These are phyloP conservation scores for Ambispora gerdemannii DNA, from an alignment of 192 early-diverging fungal genomes.

Conservation along the genomic window DNA sequence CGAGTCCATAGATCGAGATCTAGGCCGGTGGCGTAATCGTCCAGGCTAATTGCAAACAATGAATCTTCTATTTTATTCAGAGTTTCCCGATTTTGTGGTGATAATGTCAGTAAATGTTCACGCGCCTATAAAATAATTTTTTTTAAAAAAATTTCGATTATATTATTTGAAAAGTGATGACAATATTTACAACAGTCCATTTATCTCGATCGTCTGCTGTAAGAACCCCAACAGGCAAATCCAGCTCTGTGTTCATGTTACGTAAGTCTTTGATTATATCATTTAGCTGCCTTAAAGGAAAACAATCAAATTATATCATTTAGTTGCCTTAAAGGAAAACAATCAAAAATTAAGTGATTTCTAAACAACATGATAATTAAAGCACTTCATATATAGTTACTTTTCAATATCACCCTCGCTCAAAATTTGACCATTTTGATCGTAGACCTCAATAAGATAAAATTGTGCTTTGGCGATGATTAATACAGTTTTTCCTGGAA, in stretches of 20 bases:
- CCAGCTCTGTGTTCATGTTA: conserved; percentile 36
- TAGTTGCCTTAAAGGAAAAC: conserved; percentile 14
- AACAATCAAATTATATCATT: too few species aligned
- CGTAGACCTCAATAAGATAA: conserved; percentile 67
- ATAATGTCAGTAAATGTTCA: conserved; percentile 58
- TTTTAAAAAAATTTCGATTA: too few species aligned
- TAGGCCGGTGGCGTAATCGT: conserved; percentile 55
- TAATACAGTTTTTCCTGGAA: conserved; percentile 56
- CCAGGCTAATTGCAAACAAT: conserved; percentile 73
- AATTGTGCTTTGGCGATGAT: conserved; percentile 76
- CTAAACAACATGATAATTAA: background rate
- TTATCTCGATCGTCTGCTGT: conserved; percentile 79
- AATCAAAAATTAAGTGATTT: background rate
- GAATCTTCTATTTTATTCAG: conserved; percentile 66
- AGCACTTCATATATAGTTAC: conserved; percentile 39
- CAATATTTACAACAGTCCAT: conserved; percentile 55
- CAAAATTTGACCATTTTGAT: conserved; percentile 54
- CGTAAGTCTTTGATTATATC: conserved; percentile 56
- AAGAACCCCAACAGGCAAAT: conserved; percentile 63
- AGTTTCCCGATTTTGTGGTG: conserved; percentile 57
- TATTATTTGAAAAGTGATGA: too few species aligned
- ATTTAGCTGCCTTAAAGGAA: conserved; percentile 54
- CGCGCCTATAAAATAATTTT: conserved; percentile 42
- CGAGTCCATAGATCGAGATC: conserved; percentile 38
- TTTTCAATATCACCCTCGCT: conserved; percentile 68